Evolutionary conservation across 441 rosid genomes (phyloP), one percentile per base, ranked within the genome.

Genomic region (Manihot esculenta): DNA sequence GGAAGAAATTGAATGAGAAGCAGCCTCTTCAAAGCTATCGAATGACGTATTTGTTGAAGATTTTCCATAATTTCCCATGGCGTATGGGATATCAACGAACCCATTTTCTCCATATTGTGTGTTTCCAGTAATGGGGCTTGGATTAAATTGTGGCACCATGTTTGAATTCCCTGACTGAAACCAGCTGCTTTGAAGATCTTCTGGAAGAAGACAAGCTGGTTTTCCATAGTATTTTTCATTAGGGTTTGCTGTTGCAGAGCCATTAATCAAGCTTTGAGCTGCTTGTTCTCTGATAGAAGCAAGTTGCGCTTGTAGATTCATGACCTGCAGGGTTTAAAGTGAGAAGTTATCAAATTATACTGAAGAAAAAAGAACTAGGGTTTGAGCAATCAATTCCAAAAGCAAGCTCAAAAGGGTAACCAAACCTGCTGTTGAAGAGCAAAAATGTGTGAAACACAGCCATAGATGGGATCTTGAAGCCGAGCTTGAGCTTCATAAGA

Each of bases 401-500:
- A 56, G 7, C 14, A 38, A 79, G 54, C 7, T 38, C 42, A 68
- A 68, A 41, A 21, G 44, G 64, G 57, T 35, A 0, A 21, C 15
- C 1, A 8, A 72, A 94, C 99, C 97, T 94, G 97, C 69, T 94
- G 97, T 67, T 92, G 97, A 66, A 94, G 92, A 71, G 99, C 92
- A 71, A 94, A 92, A 79, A 94, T 92, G 64, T 94, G 99, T 5
- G 97, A 89, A 76, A 93, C 96, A 58, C 98, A 93, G 49, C 98
- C 98, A 72, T 93, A 89, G 26, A 91, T 85, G 65, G 99, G 99
- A 79, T 94, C 99, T 66, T 86, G 97, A 71, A 94, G 92, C 78
- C 99, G 84, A 56, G 99, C 96, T 73, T 89, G 97, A 81, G 99
- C 97, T 80, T 94, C 97, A 75, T 92, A 94, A 9, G 97, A 86